A percentile compares a stretch with the other conserved stretches of the same genome.
Evolutionary conservation across 495 filamentous ascomycete genomes (phyloP).

Genomic region (Rostrohypoxylon terebratum): DNA sequence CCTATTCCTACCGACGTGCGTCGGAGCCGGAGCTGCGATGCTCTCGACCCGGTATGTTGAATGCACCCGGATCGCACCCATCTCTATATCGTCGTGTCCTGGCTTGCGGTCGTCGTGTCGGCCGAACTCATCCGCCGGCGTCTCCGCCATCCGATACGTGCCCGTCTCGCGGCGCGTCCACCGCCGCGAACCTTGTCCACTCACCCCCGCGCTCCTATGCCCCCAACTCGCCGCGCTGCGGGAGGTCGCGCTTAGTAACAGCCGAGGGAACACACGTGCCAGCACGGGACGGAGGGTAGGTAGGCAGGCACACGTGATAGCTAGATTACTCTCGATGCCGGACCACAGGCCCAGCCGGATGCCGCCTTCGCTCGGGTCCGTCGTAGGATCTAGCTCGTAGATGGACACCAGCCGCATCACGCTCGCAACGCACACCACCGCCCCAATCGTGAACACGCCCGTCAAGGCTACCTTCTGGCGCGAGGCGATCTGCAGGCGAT

Average conservation of each 20-base stretch:
- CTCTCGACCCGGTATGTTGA: not conserved
- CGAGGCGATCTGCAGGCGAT: conserved; percentile 34
- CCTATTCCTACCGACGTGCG: conserved; percentile 5
- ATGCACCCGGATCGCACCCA: conserved; percentile 7
- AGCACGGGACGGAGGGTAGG: conserved; percentile 49
- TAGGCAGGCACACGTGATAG: conserved; percentile 52
- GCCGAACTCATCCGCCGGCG: conserved; percentile 6
- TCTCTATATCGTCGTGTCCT: conserved; percentile 8
- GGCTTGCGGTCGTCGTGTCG: not conserved
- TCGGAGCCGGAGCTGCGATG: not conserved
- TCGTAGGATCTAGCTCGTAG: conserved; percentile 1
- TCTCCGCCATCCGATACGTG: conserved; percentile 18
- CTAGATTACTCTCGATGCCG: conserved; percentile 48
- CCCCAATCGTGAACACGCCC: conserved; percentile 47
- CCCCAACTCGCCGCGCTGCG: conserved; percentile 12
- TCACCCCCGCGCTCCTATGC: not conserved
- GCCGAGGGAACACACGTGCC: conserved; percentile 35
- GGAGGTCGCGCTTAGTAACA: conserved; percentile 15
- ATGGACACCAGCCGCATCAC: conserved; percentile 49
- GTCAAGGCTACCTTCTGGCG: conserved; percentile 42
- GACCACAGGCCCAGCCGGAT: conserved; percentile 44
- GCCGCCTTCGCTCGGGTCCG: conserved; percentile 27
- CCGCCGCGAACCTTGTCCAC: not conserved
- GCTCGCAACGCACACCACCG: conserved; percentile 46
- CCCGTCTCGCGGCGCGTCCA: conserved; percentile 20